phyloP scores from a whole-genome alignment of 2,329 filamentous ascomycete genomes.

The Paecilomyces fulvus region DNA sequence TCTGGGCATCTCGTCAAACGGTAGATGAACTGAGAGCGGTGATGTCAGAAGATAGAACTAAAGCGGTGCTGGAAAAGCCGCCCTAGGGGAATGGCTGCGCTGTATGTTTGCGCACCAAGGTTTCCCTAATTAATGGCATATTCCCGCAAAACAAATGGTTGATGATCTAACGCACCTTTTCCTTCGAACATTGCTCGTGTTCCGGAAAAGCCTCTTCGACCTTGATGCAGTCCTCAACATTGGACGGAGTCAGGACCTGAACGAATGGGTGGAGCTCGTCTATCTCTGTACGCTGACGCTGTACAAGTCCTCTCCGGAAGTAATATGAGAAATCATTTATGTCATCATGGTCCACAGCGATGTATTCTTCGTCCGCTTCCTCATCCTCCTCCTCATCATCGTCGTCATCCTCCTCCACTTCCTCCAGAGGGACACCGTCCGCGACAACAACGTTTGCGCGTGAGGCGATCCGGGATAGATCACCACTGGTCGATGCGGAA shows the following conservation, averaged over 20 bases:
- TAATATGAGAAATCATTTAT: conserved; percentile 32
- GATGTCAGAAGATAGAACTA: background rate
- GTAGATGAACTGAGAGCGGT: conserved; percentile 57
- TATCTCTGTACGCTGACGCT: conserved; percentile 24
- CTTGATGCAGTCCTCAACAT: conserved; percentile 46
- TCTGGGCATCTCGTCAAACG: conserved; percentile 67
- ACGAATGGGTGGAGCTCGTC: conserved; percentile 64
- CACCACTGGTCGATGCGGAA: conserved; percentile 18
- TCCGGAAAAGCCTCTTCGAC: conserved; percentile 55
- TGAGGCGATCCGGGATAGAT: conserved; percentile 20
- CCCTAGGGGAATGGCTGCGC: background rate
- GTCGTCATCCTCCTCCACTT: conserved; percentile 17
- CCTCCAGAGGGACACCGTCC: conserved; percentile 20
- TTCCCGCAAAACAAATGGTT: background rate
- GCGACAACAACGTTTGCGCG: conserved; percentile 19
- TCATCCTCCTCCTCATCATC: conserved; percentile 23
- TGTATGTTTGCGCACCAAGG: background rate
- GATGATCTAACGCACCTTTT: conserved; percentile 45
- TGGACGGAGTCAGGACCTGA: conserved; percentile 56
- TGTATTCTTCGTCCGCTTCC: conserved; percentile 33
- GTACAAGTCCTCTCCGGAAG: conserved; percentile 32
- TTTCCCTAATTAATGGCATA: background rate
- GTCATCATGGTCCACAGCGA: conserved; percentile 35
- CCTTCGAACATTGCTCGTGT: conserved; percentile 47
- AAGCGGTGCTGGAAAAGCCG: background rate